A percentile compares a stretch with the other conserved stretches of the same genome.
Conservation (phyloP, 257 asterid genomes). For the Nicotiana obtusifolia region DNA sequence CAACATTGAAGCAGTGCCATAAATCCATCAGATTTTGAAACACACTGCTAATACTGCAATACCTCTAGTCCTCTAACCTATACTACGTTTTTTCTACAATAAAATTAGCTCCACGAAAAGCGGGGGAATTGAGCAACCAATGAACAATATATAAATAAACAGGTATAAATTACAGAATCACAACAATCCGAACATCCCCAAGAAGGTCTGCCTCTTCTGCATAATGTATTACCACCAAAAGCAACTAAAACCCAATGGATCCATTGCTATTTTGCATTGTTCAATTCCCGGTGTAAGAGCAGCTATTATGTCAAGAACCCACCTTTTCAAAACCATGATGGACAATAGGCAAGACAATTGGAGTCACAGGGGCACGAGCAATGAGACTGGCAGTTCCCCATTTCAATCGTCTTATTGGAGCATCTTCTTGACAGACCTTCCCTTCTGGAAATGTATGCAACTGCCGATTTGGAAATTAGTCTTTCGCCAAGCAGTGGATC, state of each 20-base stretch:
- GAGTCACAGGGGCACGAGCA: constrained; percentile 87
- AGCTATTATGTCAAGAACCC: background rate
- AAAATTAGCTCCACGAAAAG: background rate
- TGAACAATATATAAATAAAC: background rate
- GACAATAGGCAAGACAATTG: constrained; percentile 85
- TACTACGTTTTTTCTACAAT: background rate
- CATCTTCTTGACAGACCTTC: constrained; percentile 92
- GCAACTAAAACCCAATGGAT: background rate
- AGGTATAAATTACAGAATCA: background rate
- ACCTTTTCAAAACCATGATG: constrained; percentile 95
- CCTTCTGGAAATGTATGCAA: constrained; percentile 98
- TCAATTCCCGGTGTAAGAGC: background rate
- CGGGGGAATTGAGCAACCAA: background rate
- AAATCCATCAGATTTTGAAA: background rate
- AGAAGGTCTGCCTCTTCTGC: background rate
- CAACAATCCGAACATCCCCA: background rate
- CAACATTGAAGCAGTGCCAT: background rate
- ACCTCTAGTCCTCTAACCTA: background rate
- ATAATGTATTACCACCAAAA: background rate
- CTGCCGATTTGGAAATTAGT: constrained; percentile 42
- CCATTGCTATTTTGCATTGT: background rate
- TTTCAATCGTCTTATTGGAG: constrained; percentile 77
- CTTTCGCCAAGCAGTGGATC: background rate
- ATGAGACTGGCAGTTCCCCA: constrained; percentile 99
- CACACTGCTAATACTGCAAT: background rate